A percentile compares a stretch with the other conserved stretches of the same genome.
These are phyloP conservation scores for Umbelopsis sp. DNA, from an alignment of 371 early-diverging fungal species.

Conservation along the genomic window DNA sequence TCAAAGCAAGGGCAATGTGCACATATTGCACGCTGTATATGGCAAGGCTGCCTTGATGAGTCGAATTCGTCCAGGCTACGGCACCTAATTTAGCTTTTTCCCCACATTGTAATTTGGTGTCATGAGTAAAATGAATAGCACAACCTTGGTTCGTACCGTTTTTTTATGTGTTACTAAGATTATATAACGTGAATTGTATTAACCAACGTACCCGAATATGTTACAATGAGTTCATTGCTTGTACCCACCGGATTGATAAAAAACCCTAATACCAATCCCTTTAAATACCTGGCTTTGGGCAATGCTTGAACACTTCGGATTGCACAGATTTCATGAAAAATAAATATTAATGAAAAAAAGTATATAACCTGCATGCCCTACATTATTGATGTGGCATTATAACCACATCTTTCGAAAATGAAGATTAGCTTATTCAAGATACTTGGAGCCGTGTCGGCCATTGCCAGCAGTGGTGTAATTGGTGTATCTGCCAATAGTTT, in stretches of 20 bases:
- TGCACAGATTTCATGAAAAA: too few relatives aligned
- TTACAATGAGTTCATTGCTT: not conserved
- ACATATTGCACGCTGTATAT: not conserved
- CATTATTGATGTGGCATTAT: too few relatives aligned
- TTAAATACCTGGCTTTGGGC: not conserved
- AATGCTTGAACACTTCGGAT: not conserved
- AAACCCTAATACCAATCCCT: not conserved
- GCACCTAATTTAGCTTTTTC: too few relatives aligned
- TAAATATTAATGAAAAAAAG: too few relatives aligned
- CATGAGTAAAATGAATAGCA: too few relatives aligned
- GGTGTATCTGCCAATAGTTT: slow-evolving; percentile 1
- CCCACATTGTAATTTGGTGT: too few relatives aligned
- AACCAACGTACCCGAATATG: not conserved
- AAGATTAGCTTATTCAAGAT: not conserved
- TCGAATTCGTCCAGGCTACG: too few relatives aligned
- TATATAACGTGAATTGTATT: too few relatives aligned
- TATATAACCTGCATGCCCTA: too few relatives aligned
- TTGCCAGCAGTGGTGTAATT: not conserved
- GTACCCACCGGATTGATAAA: not conserved
- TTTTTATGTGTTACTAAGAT: too few relatives aligned
- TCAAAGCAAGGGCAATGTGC: not conserved
- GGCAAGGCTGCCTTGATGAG: not conserved
- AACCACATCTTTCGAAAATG: not conserved
- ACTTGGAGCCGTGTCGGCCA: not conserved
- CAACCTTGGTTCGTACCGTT: too few relatives aligned